Base-by-base conservation (phyloP, 2,329 filamentous ascomycete genomes). In the Ophiostoma sp. region DNA sequence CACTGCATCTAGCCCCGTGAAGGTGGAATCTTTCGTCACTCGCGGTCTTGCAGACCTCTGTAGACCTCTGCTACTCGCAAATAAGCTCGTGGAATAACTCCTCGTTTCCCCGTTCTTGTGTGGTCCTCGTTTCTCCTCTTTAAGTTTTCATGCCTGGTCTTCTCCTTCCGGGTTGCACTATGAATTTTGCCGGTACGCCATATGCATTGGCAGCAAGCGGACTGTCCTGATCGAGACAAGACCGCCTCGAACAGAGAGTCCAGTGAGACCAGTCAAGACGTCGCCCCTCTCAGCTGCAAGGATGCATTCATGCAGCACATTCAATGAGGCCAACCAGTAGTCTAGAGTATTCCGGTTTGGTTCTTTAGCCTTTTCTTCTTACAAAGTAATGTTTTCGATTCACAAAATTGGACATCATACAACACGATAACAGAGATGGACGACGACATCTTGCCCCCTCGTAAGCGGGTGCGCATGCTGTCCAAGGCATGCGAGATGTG, bases 401-500 rank as follows among this genome's bases (percentile, higher is more conserved):
- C 39, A 52, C 48, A 23, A 20, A 13, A 23, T 60, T 33, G 23
- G 11, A n/a, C 10, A 27, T 54, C 52, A 54, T 8, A 64, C 2
- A 15, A 33, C 60, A 64, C 27, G 8, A 10, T 27, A n/a, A n/a
- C 4, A 17, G 13, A 36, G 4, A 39, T 66, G 62, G 33, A 66
- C 20, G 62, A 66, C 23, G 52, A 57, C n/a, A 27, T 35, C 4
- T 31, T 27, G 13, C 64, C 64, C 20, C 64, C 64, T 7, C 66
- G 66, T 17, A 71, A 71, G 27, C 67, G 52, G 35, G 23, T 44
- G 44, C 57, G 70, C 20, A 41, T 67, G 44, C 52, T 71, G 60
- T 68, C 67, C 7, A 71, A 71, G 27, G 64, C 70, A 62, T 73
- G 72, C 41, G 72, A 73, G 23, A 67, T 54, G 2, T 73, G 72